These are phyloP conservation scores for Populus simonii DNA, from an alignment of 345 rosid species.

Conservation along the genomic window DNA sequence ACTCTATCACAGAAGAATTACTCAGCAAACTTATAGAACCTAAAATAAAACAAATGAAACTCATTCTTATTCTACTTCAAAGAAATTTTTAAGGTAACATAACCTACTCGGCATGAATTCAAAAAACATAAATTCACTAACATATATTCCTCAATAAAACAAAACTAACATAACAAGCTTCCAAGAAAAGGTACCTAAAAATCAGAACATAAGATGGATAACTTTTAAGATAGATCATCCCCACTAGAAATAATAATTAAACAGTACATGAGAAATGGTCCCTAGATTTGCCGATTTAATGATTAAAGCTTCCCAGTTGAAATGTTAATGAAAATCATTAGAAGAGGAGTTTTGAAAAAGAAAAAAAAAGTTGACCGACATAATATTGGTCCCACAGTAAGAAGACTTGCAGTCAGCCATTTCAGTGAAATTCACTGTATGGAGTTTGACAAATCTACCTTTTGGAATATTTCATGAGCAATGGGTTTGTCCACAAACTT, in stretches of 20 bases:
- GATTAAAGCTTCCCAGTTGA: not conserved
- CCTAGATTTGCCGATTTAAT: not conserved
- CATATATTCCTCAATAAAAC: not conserved
- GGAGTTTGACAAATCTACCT: too few species aligned
- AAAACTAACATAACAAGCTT: not conserved
- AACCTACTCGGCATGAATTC: not conserved
- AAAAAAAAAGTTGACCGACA: not conserved
- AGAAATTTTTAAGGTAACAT: not conserved
- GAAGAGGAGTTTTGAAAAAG: not conserved
- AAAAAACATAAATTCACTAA: slow-evolving; percentile 8
- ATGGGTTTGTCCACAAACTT: too few species aligned
- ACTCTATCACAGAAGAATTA: slow-evolving; percentile 42
- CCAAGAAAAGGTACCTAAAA: not conserved
- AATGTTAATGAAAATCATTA: not conserved
- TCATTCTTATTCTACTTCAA: not conserved
- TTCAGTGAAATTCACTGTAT: too few species aligned
- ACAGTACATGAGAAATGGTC: not conserved
- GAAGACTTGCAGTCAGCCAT: too few species aligned
- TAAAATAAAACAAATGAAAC: not conserved
- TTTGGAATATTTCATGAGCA: too few species aligned
- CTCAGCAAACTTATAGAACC: slow-evolving; percentile 4
- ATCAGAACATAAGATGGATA: not conserved
- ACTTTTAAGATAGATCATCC: not conserved
- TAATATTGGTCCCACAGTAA: too few species aligned
- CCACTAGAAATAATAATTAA: not conserved